Evolutionary conservation across 225 moss, liverwort and hornwort species (phyloP).

Genomic region (Physcomitrellopsis africana): DNA sequence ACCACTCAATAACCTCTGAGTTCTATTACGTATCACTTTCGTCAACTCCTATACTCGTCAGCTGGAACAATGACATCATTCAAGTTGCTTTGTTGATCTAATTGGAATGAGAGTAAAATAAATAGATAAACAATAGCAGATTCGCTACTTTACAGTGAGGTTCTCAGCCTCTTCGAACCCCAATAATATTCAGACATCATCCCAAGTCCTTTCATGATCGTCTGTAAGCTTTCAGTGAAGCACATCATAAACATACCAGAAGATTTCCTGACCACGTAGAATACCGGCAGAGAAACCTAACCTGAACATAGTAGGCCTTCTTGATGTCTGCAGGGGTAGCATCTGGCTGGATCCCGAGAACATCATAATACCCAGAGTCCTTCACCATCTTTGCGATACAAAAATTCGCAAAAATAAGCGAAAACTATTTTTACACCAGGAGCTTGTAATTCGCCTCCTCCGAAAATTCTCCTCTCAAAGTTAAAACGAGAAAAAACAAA

Average conservation of each 20-base stretch:
- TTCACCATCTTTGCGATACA: conserved; percentile 62
- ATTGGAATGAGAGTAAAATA: too few species aligned
- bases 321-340: conserved; percentile 77
- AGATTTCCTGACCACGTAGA: not conserved
- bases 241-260: not conserved
- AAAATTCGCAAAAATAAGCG: not conserved
- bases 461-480: not conserved
- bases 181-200: too few species aligned
- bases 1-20: not conserved
- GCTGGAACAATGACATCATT: too few species aligned
- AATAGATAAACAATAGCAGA: too few species aligned
- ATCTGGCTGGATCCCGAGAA: conserved; percentile 60
- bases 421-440: not conserved
- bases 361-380: conserved; percentile 68
- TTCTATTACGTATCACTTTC: too few species aligned
- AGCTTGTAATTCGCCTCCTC: not conserved
- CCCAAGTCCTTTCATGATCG: not conserved
- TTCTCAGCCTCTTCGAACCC: not conserved
- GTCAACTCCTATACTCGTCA: too few species aligned
- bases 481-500: not conserved
- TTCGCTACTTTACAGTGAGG: not conserved
- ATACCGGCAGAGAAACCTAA: conserved; percentile 21
- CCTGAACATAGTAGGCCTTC: conserved; percentile 88
- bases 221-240: too few species aligned
- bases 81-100: too few species aligned